Conservation (phyloP, 2,329 filamentous ascomycete genomes). For the Clarireedia monteithiana region DNA sequence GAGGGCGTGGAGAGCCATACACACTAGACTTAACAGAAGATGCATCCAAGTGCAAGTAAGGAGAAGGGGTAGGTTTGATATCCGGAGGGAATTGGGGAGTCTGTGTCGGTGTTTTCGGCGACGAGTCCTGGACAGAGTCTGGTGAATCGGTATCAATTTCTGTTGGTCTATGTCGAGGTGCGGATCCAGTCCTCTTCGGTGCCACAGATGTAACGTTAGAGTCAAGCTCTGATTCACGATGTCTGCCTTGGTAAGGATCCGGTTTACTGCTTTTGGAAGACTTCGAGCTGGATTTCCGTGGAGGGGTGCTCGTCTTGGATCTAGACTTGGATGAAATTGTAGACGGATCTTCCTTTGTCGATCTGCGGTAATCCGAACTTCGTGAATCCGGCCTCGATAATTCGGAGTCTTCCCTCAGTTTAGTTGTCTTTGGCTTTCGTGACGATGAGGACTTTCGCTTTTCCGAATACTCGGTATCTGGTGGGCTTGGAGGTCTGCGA, state of each 20-base stretch:
- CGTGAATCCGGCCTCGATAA: conserved; percentile 37
- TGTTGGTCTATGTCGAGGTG: conserved; percentile 13
- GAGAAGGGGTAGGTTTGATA: conserved; percentile 26
- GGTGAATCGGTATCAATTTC: conserved; percentile 31
- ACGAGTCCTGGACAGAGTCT: conserved; percentile 44
- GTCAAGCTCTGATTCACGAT: conserved; percentile 27
- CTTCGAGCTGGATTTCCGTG: conserved; percentile 30
- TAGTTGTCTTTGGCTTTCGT: conserved; percentile 27
- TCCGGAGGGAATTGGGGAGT: conserved; percentile 38
- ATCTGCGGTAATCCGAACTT: conserved; percentile 15
- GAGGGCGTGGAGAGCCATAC: conserved; percentile 39
- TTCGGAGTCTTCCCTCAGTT: conserved; percentile 28
- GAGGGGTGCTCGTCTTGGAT: conserved; percentile 48
- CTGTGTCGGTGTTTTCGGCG: conserved; percentile 53
- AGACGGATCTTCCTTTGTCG: conserved; percentile 38
- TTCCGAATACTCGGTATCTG: conserved; percentile 52
- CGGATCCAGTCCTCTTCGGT: conserved; percentile 36
- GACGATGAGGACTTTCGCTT: conserved; percentile 29
- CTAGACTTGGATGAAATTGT: conserved; percentile 47
- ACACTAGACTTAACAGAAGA: conserved; percentile 22
- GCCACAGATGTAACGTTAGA: conserved; percentile 34
- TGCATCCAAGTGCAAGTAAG: conserved; percentile 32
- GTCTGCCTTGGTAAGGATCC: conserved; percentile 24
- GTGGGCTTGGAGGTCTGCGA: conserved; percentile 52
- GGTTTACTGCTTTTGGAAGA: conserved; percentile 22